Percentiles rank a stretch among this genome's conserved stretches.
phyloP scores from a whole-genome alignment of 129 eudicot genomes.

The Tanacetum coccineum region DNA sequence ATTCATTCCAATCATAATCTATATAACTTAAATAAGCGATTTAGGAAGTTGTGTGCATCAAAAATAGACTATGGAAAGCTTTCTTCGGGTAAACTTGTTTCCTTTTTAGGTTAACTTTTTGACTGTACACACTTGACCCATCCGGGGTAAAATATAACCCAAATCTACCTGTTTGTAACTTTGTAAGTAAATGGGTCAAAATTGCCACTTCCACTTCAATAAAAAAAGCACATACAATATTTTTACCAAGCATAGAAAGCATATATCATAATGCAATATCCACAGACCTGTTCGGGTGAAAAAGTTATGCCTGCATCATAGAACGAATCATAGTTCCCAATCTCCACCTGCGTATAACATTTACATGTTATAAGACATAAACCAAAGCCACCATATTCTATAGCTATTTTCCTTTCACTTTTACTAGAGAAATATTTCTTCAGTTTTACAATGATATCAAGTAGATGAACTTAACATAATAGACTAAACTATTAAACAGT shows the following conservation, averaged over 20 bases:
- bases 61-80: no score
- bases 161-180: no score
- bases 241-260: not conserved
- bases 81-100: no score
- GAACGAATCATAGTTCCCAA: slow-evolving; percentile 90
- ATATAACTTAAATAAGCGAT: no score
- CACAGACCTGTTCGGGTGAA: slow-evolving; percentile 79
- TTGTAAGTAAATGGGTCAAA: no score
- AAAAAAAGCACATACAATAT: not conserved
- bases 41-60: no score
- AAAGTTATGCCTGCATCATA: slow-evolving; percentile 69
- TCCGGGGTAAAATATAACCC: no score
- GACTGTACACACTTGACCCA: no score
- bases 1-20: no score
- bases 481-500: not conserved
- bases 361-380: not conserved
- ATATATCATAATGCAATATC: not conserved
- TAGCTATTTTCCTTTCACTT: not conserved
- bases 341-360: slow-evolving; percentile 65
- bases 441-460: not conserved
- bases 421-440: not conserved
- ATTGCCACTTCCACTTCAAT: not conserved
- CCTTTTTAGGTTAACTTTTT: no score
- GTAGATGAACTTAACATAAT: not conserved
- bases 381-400: not conserved